These are phyloP conservation scores for Dactylorhiza incarnata DNA, from an alignment of 106 monocot species.

Conservation along the genomic window DNA sequence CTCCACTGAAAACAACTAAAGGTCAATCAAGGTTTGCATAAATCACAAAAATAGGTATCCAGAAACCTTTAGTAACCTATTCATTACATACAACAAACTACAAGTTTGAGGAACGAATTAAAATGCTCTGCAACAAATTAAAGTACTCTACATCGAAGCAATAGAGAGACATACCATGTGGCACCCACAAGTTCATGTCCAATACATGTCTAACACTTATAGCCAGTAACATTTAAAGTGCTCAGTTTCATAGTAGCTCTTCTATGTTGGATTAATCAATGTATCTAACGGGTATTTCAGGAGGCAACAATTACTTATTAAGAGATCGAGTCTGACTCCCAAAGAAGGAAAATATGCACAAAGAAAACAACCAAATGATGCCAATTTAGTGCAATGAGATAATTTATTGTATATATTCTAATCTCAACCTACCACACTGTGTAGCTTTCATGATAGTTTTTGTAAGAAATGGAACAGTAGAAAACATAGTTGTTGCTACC, in stretches of 20 bases:
- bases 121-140: no score
- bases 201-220: no score
- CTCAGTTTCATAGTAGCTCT: not conserved
- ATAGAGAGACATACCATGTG: no score
- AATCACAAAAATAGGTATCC: not conserved
- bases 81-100: not conserved
- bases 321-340: not conserved
- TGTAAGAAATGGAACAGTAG: conserved; percentile 76
- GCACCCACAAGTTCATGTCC: no score
- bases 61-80: not conserved
- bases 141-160: no score
- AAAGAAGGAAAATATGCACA: not conserved
- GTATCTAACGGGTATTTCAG: not conserved
- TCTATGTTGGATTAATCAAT: not conserved
- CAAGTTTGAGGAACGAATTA: not conserved
- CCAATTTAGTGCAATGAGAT: not conserved
- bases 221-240: no score
- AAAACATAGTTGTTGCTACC: conserved; percentile 81
- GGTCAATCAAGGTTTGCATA: not conserved
- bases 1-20: conserved; percentile 59
- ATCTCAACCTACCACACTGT: conserved; percentile 54
- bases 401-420: not conserved
- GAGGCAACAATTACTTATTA: not conserved
- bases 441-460: conserved; percentile 90
- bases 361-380: not conserved